Evolutionary conservation across 108 stramenopile genomes (phyloP).

Genomic region (Schizochytrium sp.): DNA sequence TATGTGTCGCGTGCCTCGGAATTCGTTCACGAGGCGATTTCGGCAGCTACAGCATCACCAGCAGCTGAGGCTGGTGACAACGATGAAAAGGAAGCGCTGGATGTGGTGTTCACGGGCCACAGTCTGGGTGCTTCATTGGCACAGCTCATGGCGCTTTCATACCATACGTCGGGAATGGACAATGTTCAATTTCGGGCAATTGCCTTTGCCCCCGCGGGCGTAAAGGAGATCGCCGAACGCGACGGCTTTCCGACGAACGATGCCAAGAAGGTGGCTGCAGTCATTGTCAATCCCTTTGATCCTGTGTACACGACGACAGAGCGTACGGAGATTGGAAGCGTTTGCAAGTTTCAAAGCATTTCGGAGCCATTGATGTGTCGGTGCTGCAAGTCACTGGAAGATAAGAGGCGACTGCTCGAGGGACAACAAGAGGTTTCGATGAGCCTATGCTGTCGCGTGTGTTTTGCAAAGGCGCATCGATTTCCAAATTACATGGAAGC

Average conservation of each 20-base stretch:
- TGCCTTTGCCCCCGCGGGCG: neutral
- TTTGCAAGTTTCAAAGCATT: neutral
- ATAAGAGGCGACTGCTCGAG: neutral
- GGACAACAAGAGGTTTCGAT: neutral
- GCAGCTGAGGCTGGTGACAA: neutral
- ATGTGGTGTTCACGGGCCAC: neutral
- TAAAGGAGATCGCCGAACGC: neutral
- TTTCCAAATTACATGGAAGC: neutral
- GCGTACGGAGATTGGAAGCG: neutral
- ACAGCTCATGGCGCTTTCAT: neutral
- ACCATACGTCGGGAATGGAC: neutral
- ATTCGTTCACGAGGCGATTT: neutral
- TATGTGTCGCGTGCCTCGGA: neutral
- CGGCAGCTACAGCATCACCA: too few species aligned
- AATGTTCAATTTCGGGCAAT: neutral
- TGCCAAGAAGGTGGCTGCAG: neutral
- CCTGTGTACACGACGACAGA: neutral
- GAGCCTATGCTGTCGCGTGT: neutral
- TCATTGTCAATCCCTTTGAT: neutral
- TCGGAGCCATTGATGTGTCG: neutral
- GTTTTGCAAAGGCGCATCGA: neutral
- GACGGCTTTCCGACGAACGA: neutral
- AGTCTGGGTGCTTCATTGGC: neutral
- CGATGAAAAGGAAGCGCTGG: neutral
- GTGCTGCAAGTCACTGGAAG: neutral